These are phyloP conservation scores for Papiliotrema nemorosa DNA, from an alignment of 1,284 basidiomycete species.

Conservation along the genomic window DNA sequence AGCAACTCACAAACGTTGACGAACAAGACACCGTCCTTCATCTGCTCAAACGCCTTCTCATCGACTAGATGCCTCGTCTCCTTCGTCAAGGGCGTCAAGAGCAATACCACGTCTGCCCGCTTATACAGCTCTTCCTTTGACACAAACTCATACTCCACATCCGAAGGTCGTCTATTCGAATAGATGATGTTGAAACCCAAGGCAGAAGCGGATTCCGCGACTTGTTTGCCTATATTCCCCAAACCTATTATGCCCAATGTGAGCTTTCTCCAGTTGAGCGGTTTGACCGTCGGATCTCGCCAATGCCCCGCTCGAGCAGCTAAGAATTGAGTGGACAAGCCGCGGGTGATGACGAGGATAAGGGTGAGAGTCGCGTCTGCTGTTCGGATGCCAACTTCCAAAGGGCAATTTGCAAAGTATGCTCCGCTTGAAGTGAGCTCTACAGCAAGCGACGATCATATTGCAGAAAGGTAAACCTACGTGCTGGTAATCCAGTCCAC, in stretches of 20 bases:
- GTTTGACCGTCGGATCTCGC: conserved; percentile 4
- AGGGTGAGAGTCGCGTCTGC: conserved; percentile 21
- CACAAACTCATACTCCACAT: background rate
- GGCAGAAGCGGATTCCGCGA: conserved; percentile 16
- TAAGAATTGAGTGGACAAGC: conserved; percentile 5
- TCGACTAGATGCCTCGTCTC: conserved; percentile 20
- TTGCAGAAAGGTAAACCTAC: conserved; percentile 1
- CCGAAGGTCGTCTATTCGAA: conserved; percentile 1
- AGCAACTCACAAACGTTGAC: conserved; percentile 27
- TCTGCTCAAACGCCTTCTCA: conserved; percentile 13
- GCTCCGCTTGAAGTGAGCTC: conserved; percentile 7
- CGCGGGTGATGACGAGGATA: conserved; percentile 14
- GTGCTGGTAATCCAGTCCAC: conserved; percentile 4
- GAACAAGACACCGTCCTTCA: conserved; percentile 25
- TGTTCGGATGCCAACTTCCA: conserved; percentile 19
- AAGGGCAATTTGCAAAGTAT: conserved; percentile 23
- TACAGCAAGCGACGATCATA: background rate
- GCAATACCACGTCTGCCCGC: conserved; percentile 20
- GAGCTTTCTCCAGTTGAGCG: conserved; percentile 16
- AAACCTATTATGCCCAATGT: conserved; percentile 30
- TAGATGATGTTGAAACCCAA: conserved; percentile 19
- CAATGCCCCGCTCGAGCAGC: background rate
- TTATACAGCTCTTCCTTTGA: conserved; percentile 18
- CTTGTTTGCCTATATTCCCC: conserved; percentile 22
- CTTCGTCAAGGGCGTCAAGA: conserved; percentile 25